phyloP scores from a whole-genome alignment of 2,329 filamentous ascomycete genomes.

The Fusarium musae region DNA sequence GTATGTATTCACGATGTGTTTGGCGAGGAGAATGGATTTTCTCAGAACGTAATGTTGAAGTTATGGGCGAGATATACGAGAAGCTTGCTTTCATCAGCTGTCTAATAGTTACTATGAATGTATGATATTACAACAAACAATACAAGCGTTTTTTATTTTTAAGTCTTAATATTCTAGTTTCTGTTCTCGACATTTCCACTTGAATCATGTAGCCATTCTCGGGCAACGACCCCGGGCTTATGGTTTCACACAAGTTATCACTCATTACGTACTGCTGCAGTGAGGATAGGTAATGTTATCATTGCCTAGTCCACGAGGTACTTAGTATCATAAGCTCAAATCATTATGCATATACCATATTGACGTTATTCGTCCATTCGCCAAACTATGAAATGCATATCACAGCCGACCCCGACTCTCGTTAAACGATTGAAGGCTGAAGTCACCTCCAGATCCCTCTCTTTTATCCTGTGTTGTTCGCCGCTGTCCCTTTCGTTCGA shows the following conservation, averaged over 20 bases:
- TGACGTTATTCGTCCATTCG: neutral
- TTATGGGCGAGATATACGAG: neutral
- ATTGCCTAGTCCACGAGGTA: neutral
- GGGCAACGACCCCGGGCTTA: neutral
- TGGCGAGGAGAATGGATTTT: neutral
- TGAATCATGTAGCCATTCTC: neutral
- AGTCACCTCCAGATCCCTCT: slow-evolving; percentile 34
- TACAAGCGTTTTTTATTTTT: neutral
- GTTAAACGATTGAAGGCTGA: slow-evolving; percentile 9
- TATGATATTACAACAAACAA: slow-evolving; percentile 23
- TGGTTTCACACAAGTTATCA: neutral
- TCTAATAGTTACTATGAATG: slow-evolving; percentile 33
- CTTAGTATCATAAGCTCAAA: neutral
- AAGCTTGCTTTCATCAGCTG: slow-evolving; percentile 2
- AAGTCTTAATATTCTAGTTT: neutral
- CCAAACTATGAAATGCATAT: neutral
- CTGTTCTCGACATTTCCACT: neutral
- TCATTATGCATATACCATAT: slow-evolving; percentile 1
- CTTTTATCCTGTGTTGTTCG: slow-evolving; percentile 16
- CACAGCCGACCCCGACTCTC: neutral
- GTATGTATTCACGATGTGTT: slow-evolving; percentile 14
- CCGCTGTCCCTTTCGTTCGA: slow-evolving; percentile 22
- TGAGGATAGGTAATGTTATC: neutral
- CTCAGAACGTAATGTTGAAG: slow-evolving; percentile 7
- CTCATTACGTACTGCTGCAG: neutral